Percentiles rank a stretch among this genome's conserved stretches.
Conservation (phyloP, 371 early-diverging fungal species). For the Mucor irregularis region DNA sequence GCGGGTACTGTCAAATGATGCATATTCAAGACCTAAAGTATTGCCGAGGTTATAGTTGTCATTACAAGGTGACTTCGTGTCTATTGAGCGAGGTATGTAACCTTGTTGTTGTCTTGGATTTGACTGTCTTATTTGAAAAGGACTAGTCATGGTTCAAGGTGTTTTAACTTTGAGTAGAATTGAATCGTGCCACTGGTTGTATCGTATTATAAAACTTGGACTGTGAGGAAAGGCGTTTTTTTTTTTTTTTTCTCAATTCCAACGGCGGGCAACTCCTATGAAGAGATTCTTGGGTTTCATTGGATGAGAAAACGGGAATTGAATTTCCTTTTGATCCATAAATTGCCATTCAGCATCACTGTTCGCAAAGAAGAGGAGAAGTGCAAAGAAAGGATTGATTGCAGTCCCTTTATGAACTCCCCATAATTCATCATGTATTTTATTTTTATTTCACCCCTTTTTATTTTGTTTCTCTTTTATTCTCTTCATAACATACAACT, state of each 20-base stretch:
- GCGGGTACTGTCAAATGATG: slow-evolving; percentile 31
- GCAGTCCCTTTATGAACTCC: slow-evolving; percentile 6
- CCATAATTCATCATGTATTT: too few relatives aligned
- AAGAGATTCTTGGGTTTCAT: too few relatives aligned
- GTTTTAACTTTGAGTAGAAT: neutral
- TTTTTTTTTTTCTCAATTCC: too few relatives aligned
- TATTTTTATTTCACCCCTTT: slow-evolving; percentile 4
- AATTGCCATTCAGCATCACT: too few relatives aligned
- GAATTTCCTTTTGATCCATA: too few relatives aligned
- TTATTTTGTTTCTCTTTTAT: neutral
- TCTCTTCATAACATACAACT: neutral
- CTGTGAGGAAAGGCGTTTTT: too few relatives aligned
- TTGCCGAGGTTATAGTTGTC: slow-evolving; percentile 12
- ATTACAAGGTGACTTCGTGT: slow-evolving; percentile 7
- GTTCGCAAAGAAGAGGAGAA: too few relatives aligned
- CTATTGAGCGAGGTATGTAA: slow-evolving; percentile 11
- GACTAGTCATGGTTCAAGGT: slow-evolving; percentile 8
- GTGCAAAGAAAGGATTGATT: neutral
- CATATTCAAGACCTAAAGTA: slow-evolving; percentile 18
- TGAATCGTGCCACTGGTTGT: too few relatives aligned
- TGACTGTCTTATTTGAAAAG: slow-evolving; percentile 23
- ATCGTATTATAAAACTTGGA: neutral
- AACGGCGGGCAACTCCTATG: too few relatives aligned
- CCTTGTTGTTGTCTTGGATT: slow-evolving; percentile 8
- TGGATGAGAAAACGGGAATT: too few relatives aligned